These are phyloP conservation scores for Vinca minor DNA, from an alignment of 257 asterid species.

Conservation along the genomic window DNA sequence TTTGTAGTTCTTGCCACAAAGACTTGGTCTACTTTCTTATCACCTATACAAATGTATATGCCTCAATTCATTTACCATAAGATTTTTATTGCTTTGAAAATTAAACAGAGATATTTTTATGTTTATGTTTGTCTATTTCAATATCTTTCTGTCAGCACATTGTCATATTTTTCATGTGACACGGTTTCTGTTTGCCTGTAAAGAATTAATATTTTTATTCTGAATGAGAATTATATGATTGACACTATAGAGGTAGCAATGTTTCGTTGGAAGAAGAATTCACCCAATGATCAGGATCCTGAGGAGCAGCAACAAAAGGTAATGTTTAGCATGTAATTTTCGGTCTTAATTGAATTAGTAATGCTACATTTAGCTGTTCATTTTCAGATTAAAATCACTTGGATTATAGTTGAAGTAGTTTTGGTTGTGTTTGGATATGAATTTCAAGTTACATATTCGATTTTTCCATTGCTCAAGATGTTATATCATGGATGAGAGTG, in stretches of 20 bases:
- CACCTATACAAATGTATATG: not conserved
- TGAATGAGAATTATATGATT: not conserved
- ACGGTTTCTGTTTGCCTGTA: not conserved
- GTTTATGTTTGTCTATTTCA: not conserved
- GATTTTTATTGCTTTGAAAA: too few relatives aligned
- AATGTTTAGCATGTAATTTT: conserved; percentile 5
- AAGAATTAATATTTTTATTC: not conserved
- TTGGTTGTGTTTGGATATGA: not conserved
- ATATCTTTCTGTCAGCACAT: not conserved
- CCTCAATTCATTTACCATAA: not conserved
- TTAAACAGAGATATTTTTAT: not conserved
- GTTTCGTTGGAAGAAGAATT: conserved; percentile 58
- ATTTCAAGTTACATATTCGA: too few relatives aligned
- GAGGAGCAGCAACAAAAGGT: conserved; percentile 69
- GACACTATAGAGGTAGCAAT: conserved; percentile 17
- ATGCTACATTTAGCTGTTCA: not conserved
- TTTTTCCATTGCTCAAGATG: too few relatives aligned
- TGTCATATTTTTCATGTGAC: too few relatives aligned
- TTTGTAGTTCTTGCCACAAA: not conserved
- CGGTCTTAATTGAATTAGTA: not conserved
- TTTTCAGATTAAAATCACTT: not conserved
- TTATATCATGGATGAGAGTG: too few relatives aligned
- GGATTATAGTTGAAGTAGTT: not conserved
- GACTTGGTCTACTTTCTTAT: not conserved
- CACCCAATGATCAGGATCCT: conserved; percentile 39